A percentile compares a stretch with the other conserved stretches of the same genome.
phyloP scores from a whole-genome alignment of 176 grass and related monocot genomes.

The Carex cristatella region DNA sequence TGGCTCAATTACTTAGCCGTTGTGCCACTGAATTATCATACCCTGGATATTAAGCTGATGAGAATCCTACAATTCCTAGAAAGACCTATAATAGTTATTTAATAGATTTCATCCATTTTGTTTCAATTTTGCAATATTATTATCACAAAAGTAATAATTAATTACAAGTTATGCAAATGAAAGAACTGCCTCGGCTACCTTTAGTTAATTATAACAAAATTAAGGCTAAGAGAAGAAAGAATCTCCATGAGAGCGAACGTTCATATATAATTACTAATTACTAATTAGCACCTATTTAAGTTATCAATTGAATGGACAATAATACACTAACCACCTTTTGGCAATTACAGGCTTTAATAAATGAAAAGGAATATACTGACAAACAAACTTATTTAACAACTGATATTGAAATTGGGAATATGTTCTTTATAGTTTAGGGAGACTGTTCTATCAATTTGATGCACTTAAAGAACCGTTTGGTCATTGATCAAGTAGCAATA shows the following conservation, averaged over 20 bases:
- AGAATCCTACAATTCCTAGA: neutral
- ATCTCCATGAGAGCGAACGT: neutral
- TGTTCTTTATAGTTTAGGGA: neutral
- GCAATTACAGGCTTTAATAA: neutral
- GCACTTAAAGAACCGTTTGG: neutral
- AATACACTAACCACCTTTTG: slow-evolving; percentile 9
- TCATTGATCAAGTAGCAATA: neutral
- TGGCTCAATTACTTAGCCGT: neutral
- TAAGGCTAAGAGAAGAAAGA: neutral
- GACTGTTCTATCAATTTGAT: neutral
- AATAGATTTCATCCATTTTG: neutral
- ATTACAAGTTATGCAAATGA: neutral
- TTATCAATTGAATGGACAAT: slow-evolving; percentile 3
- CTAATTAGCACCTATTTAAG: neutral
- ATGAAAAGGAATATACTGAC: neutral
- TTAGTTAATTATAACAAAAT: slow-evolving; percentile 10
- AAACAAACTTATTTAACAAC: neutral
- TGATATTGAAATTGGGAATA: neutral
- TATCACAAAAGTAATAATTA: neutral
- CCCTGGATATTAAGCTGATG: neutral
- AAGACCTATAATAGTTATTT: neutral
- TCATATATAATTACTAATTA: neutral
- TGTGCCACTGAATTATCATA: neutral
- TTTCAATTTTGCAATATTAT: neutral
- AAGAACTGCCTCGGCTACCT: neutral